Evolutionary conservation across 202 grass and related monocot genomes (phyloP), one percentile per base, ranked within the genome.

Genomic region (Cymbopogon flexuosus): DNA sequence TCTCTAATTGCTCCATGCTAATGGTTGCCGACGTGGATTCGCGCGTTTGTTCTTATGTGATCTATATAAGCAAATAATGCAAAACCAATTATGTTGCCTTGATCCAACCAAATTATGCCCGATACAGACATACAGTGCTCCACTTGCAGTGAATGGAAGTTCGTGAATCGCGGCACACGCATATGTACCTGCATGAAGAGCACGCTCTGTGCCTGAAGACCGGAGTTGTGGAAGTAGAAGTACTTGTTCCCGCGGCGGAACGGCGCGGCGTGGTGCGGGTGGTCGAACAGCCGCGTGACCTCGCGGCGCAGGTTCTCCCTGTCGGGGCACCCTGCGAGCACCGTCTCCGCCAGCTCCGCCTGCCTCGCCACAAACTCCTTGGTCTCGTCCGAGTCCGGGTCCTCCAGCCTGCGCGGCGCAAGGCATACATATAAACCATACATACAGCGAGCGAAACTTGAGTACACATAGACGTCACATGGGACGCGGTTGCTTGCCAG

Each of bases 191-290:
- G 94, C 61, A 94, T 86, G 54, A 94, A 97, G 73, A 97, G 88
- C 4, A 97, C 94, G 60, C 91, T 97, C 81, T 97, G 94, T 15
- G 89, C 87, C 82, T 97, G 94, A 10, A 94, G 94, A 11, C 94
- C 94, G 27, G 94, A 81, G 78, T 97, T 97, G 80, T 92, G 91
- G 74, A 85, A 88, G 81, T 94, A 78, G 87, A 97, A 97, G 75
- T 94, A 94, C 46, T 94, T 97, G 59, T 65, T 45, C 49, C 94
- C 94, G 11, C 91, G 89, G 66, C 88, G 89, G 87, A 88, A 94
- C 1, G 94, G 94, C 15, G 89, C 91, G 31, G 37, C 83, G 22
- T 97, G 84, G 15, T 91, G 94, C 5, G 91, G 94, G 65, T 94
- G 87, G 65, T 97, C 94, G 45, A 93, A 94, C 34, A 90, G 77